Percentiles rank a stretch among this genome's conserved stretches.
Evolutionary conservation across 352 stramenopile genomes (phyloP).

Genomic region (Pythium apleroticum): DNA sequence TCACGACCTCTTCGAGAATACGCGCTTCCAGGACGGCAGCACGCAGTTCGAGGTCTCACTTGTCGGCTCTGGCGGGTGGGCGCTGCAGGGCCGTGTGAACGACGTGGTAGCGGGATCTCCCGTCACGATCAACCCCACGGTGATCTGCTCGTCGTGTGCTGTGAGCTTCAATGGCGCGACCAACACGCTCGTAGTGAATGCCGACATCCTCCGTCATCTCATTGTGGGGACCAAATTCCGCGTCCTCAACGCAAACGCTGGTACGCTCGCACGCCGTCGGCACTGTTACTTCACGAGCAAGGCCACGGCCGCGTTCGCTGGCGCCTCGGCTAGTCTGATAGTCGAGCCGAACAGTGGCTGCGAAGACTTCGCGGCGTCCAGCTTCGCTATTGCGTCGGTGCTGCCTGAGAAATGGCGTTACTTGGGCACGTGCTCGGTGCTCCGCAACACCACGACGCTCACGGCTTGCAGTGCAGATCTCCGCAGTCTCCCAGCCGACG

Average conservation of each 20-base stretch:
- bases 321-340: constrained; percentile 33
- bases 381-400: constrained; percentile 55
- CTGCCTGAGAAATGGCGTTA: constrained; percentile 64
- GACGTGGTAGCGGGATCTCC: constrained; percentile 49
- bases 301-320: constrained; percentile 38
- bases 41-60: constrained; percentile 85
- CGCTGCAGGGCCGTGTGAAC: constrained; percentile 82
- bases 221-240: constrained; percentile 60
- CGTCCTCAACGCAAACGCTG: constrained; percentile 59
- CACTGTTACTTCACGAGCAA: constrained; percentile 77
- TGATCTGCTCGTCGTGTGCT: constrained; percentile 59
- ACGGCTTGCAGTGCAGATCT: constrained; percentile 53
- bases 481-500: constrained; percentile 25
- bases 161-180: constrained; percentile 41
- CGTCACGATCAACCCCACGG: constrained; percentile 43
- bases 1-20: constrained; percentile 75
- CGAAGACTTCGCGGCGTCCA: constrained; percentile 40
- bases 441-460: constrained; percentile 28
- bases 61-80: constrained; percentile 83
- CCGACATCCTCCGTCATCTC: constrained; percentile 55
- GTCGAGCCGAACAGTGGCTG: constrained; percentile 60
- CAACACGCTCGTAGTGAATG: constrained; percentile 54
- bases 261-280: constrained; percentile 41
- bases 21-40: constrained; percentile 83
- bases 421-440: constrained; percentile 59